Percentiles rank a stretch among this genome's conserved stretches.
phyloP scores from a whole-genome alignment of 331 rosid species.

The Acacia pycnantha region DNA sequence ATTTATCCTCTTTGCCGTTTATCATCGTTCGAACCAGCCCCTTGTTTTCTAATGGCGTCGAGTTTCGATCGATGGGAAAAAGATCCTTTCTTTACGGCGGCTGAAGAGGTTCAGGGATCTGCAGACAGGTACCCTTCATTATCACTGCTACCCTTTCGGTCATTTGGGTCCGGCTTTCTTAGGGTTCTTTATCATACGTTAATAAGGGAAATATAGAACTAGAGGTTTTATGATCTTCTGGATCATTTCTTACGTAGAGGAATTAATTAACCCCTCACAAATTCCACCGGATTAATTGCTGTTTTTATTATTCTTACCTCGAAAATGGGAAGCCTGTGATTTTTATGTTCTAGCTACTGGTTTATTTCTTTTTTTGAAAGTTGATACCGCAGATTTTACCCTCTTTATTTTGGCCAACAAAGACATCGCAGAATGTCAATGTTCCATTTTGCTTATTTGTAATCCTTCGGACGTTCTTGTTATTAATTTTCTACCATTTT shows the following conservation, averaged over 20 bases:
- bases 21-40: conserved; percentile 10
- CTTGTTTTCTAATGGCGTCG: conserved; percentile 56
- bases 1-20: not conserved
- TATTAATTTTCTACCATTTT: conserved; percentile 23
- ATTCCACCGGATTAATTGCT: not conserved
- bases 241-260: not conserved
- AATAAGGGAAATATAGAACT: not conserved
- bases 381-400: not conserved
- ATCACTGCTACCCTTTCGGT: not conserved
- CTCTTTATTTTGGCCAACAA: not conserved
- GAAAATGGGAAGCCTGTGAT: not conserved
- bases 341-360: not conserved
- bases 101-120: conserved; percentile 96
- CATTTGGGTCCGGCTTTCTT: conserved; percentile 4
- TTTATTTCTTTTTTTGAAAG: not conserved
- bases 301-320: not conserved
- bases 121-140: conserved; percentile 74
- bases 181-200: too few relatives aligned
- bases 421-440: not conserved
- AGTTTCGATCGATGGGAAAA: conserved; percentile 95
- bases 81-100: conserved; percentile 92
- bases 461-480: not conserved
- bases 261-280: not conserved
- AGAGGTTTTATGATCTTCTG: not conserved
- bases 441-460: not conserved